phyloP scores from a whole-genome alignment of 2,329 filamentous ascomycete genomes.

The Paecilomyces fulvus region DNA sequence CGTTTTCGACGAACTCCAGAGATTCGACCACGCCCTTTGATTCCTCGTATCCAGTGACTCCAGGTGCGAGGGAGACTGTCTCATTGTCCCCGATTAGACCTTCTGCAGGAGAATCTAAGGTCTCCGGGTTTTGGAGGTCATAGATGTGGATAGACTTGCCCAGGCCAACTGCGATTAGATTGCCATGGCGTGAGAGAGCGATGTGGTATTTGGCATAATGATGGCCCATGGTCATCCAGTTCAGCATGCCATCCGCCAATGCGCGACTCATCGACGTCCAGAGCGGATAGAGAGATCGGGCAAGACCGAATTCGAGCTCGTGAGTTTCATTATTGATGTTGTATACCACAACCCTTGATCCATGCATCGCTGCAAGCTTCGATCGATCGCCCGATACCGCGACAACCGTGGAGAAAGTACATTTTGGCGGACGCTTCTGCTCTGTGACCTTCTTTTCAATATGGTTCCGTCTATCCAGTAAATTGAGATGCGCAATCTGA shows the following conservation, averaged over 20 bases:
- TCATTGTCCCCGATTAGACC: constrained; percentile 8
- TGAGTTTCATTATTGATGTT: background rate
- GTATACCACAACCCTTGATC: constrained; percentile 7
- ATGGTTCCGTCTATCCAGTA: constrained; percentile 6
- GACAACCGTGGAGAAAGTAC: constrained; percentile 5
- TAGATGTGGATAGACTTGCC: constrained; percentile 15
- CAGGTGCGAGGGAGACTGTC: background rate
- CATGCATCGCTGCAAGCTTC: constrained; percentile 7
- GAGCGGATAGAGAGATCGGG: constrained; percentile 10
- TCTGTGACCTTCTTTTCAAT: constrained; percentile 6
- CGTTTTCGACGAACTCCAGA: constrained; percentile 12
- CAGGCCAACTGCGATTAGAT: constrained; percentile 11
- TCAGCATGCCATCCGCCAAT: constrained; percentile 3
- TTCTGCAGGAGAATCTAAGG: constrained; percentile 7
- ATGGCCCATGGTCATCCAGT: constrained; percentile 6
- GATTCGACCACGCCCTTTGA: constrained; percentile 12
- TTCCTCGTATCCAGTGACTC: constrained; percentile 8
- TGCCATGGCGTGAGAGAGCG: constrained; percentile 9
- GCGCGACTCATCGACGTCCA: constrained; percentile 12
- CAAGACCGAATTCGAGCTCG: constrained; percentile 5
- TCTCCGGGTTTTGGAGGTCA: constrained; percentile 5
- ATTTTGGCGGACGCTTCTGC: constrained; percentile 4
- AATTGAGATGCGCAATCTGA: constrained; percentile 9
- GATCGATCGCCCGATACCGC: constrained; percentile 6
- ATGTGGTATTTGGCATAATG: constrained; percentile 9